phyloP scores from a whole-genome alignment of 306 rosid genomes.

The Cucumis cinereus region DNA sequence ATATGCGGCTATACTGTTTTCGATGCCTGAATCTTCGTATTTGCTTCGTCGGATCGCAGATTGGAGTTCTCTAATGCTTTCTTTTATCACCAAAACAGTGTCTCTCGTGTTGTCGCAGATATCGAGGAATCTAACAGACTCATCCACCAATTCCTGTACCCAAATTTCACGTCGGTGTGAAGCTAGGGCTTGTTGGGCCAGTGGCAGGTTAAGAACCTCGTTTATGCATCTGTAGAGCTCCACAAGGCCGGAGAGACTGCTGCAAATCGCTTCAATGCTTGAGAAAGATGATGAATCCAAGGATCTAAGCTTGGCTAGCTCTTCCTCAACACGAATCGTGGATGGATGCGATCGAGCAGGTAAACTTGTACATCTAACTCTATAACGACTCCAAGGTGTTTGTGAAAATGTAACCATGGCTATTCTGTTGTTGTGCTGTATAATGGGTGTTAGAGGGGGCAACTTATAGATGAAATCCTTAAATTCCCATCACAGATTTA shows the following conservation, averaged over 20 bases:
- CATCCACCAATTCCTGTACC: slow-evolving; percentile 47
- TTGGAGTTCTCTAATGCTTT: slow-evolving; percentile 34
- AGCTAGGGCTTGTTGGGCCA: slow-evolving; percentile 46
- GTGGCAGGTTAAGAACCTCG: slow-evolving; percentile 38
- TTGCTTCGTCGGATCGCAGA: slow-evolving; percentile 49
- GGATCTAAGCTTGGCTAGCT: slow-evolving; percentile 40
- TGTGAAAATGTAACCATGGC: slow-evolving; percentile 29
- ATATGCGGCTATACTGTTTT: slow-evolving; percentile 24
- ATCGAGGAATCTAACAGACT: slow-evolving; percentile 42
- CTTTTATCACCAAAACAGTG: slow-evolving; percentile 24
- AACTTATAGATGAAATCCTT: background rate
- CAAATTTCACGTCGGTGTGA: slow-evolving; percentile 35
- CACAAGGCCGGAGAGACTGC: slow-evolving; percentile 28
- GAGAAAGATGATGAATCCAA: slow-evolving; percentile 30
- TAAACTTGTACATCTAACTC: slow-evolving; percentile 47
- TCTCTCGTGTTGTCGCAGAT: slow-evolving; percentile 40
- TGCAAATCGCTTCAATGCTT: slow-evolving; percentile 21
- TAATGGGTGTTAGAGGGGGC: background rate
- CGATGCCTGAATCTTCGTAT: slow-evolving; percentile 29
- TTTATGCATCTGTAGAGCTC: slow-evolving; percentile 32
- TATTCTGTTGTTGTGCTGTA: slow-evolving; percentile 20
- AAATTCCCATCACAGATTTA: background rate
- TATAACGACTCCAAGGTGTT: slow-evolving; percentile 22
- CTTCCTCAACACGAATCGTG: slow-evolving; percentile 35
- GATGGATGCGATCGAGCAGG: slow-evolving; percentile 71